These are phyloP conservation scores for Saccharomyces hybrid DNA, from an alignment of 1,139 yeast species.

Conservation along the genomic window DNA sequence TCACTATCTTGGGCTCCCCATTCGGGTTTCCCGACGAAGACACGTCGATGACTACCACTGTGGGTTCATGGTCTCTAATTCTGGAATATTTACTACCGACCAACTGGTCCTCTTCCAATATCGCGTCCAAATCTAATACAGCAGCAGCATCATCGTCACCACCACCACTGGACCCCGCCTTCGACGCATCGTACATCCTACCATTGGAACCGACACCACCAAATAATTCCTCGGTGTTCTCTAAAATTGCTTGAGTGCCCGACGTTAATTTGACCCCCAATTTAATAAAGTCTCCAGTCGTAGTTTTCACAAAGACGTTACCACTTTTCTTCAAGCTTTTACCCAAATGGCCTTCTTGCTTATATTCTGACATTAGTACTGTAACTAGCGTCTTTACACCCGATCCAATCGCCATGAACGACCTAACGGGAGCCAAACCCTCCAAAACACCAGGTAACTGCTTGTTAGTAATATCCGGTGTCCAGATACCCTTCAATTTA, in stretches of 20 bases:
- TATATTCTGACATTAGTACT: constrained; percentile 67
- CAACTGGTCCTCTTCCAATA: constrained; percentile 25
- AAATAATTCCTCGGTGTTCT: constrained; percentile 56
- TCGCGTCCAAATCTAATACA: constrained; percentile 16
- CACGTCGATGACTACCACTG: constrained; percentile 23
- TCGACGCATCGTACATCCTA: constrained; percentile 7
- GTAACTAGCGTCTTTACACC: constrained; percentile 69
- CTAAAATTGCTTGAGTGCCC: constrained; percentile 79
- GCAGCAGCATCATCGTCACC: constrained; percentile 10
- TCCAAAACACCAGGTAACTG: constrained; percentile 75
- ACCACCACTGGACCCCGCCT: neutral
- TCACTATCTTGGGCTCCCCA: constrained; percentile 45
- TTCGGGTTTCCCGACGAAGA: constrained; percentile 32
- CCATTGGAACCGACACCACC: constrained; percentile 28
- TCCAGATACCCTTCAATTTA: constrained; percentile 63
- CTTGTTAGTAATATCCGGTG: constrained; percentile 72
- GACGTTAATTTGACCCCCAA: constrained; percentile 82
- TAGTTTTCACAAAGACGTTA: constrained; percentile 63
- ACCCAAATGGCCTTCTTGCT: constrained; percentile 60
- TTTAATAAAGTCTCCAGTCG: constrained; percentile 73
- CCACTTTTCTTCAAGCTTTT: constrained; percentile 76
- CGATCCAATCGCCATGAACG: constrained; percentile 68
- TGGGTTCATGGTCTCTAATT: constrained; percentile 22
- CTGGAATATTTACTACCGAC: constrained; percentile 29
- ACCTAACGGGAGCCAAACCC: constrained; percentile 76